A percentile compares a stretch with the other conserved stretches of the same genome.
These are phyloP conservation scores for Hirschioporus abietinus DNA, from an alignment of 768 basidiomycete species.

Conservation along the genomic window DNA sequence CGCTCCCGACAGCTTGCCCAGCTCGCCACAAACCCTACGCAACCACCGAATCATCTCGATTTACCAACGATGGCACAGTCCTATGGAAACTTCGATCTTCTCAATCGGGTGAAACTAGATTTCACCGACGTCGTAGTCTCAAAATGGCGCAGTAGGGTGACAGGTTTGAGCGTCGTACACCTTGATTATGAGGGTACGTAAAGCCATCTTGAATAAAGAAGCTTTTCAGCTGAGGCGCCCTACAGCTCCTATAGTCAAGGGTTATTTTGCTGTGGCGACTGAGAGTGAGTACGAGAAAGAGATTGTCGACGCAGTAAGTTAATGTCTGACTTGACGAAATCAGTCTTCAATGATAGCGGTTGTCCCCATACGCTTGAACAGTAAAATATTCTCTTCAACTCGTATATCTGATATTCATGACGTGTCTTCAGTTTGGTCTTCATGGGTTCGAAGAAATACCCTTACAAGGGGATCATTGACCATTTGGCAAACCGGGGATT, in stretches of 20 bases:
- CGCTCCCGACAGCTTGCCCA: background rate
- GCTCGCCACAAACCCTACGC: background rate
- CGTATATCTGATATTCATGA: constrained; percentile 10
- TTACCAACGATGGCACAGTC: constrained; percentile 21
- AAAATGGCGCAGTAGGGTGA: constrained; percentile 83
- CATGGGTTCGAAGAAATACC: constrained; percentile 93
- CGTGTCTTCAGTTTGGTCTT: constrained; percentile 64
- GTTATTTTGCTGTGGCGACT: constrained; percentile 85
- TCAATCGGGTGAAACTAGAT: constrained; percentile 69
- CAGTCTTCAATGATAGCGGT: constrained; percentile 92
- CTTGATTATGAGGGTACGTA: constrained; percentile 79
- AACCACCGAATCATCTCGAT: background rate
- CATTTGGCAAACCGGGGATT: constrained; percentile 92
- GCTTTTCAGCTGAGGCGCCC: constrained; percentile 5
- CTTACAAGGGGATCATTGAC: constrained; percentile 94
- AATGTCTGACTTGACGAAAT: background rate
- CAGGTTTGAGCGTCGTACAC: constrained; percentile 87
- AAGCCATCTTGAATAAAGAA: constrained; percentile 1
- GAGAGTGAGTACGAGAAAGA: constrained; percentile 61
- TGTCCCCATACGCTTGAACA: constrained; percentile 97
- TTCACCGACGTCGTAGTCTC: constrained; percentile 78
- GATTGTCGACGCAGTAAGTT: background rate
- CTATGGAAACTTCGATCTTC: constrained; percentile 79
- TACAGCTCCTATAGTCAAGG: constrained; percentile 81
- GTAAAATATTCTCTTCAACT: constrained; percentile 35